Evolutionary conservation across 2,329 filamentous ascomycete species (phyloP).

Genomic region (Alternaria arborescens): DNA sequence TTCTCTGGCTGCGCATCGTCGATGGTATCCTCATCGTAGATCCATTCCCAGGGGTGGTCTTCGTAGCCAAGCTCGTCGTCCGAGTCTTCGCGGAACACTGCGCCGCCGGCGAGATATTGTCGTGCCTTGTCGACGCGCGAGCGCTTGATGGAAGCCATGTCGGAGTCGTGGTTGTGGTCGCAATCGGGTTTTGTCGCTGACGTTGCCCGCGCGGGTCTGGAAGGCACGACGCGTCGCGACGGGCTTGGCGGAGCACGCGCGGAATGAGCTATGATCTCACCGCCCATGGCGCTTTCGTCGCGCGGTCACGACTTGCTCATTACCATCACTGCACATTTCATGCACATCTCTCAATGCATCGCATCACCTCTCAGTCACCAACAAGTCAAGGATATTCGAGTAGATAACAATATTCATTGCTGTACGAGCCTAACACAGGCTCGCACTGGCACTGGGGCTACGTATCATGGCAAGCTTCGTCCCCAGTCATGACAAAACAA

Average conservation of each 20-base stretch:
- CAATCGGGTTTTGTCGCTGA: conserved; percentile 36
- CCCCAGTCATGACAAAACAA: conserved; percentile 10
- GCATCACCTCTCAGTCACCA: conserved; percentile 4
- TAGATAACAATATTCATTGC: conserved; percentile 31
- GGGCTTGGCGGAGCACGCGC: conserved; percentile 40
- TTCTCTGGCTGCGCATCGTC: conserved; percentile 28
- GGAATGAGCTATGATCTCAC: conserved; percentile 32
- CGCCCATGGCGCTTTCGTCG: conserved; percentile 7
- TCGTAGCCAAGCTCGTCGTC: conserved; percentile 78
- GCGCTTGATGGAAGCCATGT: conserved; percentile 53
- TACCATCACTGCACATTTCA: not conserved
- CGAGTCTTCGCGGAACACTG: conserved; percentile 77
- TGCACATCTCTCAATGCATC: not conserved
- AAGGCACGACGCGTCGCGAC: conserved; percentile 40
- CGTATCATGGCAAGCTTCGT: conserved; percentile 16
- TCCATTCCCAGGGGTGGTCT: conserved; percentile 62
- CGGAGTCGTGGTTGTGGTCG: conserved; percentile 28
- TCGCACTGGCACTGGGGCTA: conserved; percentile 40
- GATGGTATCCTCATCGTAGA: conserved; percentile 59
- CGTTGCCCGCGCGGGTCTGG: conserved; percentile 24
- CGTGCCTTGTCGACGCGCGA: conserved; percentile 58
- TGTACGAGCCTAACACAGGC: conserved; percentile 33
- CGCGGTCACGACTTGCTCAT: not conserved
- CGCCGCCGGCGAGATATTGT: conserved; percentile 64
- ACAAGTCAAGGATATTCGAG: not conserved